phyloP scores from a whole-genome alignment of 345 rosid species.

The Arabidopsis thaliana region TAIR10.1 NC_003075.7:7660501-7661000 shows the following conservation, averaged over 20 bases:
- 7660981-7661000: neutral
- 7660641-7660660: slow-evolving; percentile 94
- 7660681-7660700: slow-evolving; percentile 9
- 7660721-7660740: neutral
- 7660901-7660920: neutral
- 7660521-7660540: slow-evolving; percentile 90
- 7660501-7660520: slow-evolving; percentile 92
- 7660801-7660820: slow-evolving; percentile 77
- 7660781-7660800: slow-evolving; percentile 93
- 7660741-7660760: slow-evolving; percentile 65
- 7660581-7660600: slow-evolving; percentile 76
- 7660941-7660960: slow-evolving; percentile 7
- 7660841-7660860: slow-evolving; percentile 81
- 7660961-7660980: neutral
- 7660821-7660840: slow-evolving; percentile 78
- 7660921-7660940: neutral
- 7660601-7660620: slow-evolving; percentile 85
- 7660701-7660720: neutral
- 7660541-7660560: slow-evolving; percentile 88
- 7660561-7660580: slow-evolving; percentile 86
- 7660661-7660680: slow-evolving; percentile 52
- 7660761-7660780: slow-evolving; percentile 74
- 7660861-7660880: slow-evolving; percentile 60
- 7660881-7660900: slow-evolving; percentile 27
- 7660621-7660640: slow-evolving; percentile 92